Percentiles rank a stretch among this genome's conserved stretches.
phyloP scores from a whole-genome alignment of 345 rosid genomes.

The Microcos paniculata region DNA sequence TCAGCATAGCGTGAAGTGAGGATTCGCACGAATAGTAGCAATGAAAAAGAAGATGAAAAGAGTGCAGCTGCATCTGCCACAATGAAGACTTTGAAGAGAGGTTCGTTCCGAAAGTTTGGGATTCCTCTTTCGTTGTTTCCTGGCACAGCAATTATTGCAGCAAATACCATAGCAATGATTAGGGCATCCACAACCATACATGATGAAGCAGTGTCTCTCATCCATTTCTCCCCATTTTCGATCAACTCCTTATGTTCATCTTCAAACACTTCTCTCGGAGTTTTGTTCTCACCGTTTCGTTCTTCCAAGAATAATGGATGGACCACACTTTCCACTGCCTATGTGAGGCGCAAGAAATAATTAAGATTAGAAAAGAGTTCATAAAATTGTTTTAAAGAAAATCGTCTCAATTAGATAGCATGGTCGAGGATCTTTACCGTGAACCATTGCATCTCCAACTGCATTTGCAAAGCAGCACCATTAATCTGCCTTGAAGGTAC shows the following conservation, averaged over 20 bases:
- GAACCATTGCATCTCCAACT: neutral
- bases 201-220: neutral
- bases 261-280: neutral
- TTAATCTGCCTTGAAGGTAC: neutral
- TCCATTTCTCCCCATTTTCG: neutral
- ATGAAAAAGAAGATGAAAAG: slow-evolving; percentile 30
- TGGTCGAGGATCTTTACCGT: neutral
- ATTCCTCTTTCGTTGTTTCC: slow-evolving; percentile 12
- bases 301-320: neutral
- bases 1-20: slow-evolving; percentile 32
- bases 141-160: neutral
- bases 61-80: slow-evolving; percentile 31
- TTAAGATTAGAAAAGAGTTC: neutral
- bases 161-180: neutral
- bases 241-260: neutral
- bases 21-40: slow-evolving; percentile 33
- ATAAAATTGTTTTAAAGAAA: no score
- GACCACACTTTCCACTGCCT: neutral
- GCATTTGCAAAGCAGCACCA: slow-evolving; percentile 3
- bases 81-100: slow-evolving; percentile 19
- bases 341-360: neutral
- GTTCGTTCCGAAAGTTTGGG: slow-evolving; percentile 13
- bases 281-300: neutral
- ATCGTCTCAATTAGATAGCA: no score
- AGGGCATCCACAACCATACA: slow-evolving; percentile 4